These are phyloP conservation scores for Delitschia confertaspora DNA, from an alignment of 495 filamentous ascomycete genomes.

Conservation along the genomic window DNA sequence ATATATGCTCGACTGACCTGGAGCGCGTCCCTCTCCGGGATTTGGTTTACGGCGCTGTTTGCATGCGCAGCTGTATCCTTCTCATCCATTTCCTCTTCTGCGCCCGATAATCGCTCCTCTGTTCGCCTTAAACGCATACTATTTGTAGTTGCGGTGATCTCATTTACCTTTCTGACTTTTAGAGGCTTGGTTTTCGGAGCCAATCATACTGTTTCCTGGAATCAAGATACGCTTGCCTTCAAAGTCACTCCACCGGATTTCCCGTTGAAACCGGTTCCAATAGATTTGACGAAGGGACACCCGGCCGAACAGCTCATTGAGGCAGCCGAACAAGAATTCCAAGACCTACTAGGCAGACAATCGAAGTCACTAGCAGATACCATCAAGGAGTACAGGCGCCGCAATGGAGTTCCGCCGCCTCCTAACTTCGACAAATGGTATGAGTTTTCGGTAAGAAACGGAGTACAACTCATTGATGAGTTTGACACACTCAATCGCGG, in stretches of 20 bases:
- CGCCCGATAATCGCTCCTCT: conserved; percentile 11
- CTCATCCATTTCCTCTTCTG: conserved; percentile 14
- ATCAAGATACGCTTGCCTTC: conserved; percentile 2
- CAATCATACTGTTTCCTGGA: neutral
- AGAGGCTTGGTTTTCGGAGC: conserved; percentile 1
- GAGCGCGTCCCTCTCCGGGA: conserved; percentile 11
- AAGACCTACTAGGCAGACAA: conserved; percentile 41
- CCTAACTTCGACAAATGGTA: conserved; percentile 66
- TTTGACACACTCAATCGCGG: conserved; percentile 65
- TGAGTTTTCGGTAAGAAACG: conserved; percentile 53
- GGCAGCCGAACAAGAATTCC: conserved; percentile 40
- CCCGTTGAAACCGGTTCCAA: conserved; percentile 24
- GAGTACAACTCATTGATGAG: conserved; percentile 62
- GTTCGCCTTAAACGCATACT: conserved; percentile 23
- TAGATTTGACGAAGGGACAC: conserved; percentile 34
- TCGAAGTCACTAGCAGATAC: conserved; percentile 45
- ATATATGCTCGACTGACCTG: conserved; percentile 15
- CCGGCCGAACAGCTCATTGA: conserved; percentile 47
- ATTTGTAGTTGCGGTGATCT: conserved; percentile 9
- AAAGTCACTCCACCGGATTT: conserved; percentile 1
- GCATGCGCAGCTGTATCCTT: conserved; percentile 6
- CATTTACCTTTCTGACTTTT: conserved; percentile 11
- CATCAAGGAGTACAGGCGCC: conserved; percentile 50
- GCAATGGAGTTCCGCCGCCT: conserved; percentile 50
- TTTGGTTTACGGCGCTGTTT: conserved; percentile 25